These are phyloP conservation scores for Parathielavia appendiculata DNA, from an alignment of 495 filamentous ascomycete species.

Conservation along the genomic window DNA sequence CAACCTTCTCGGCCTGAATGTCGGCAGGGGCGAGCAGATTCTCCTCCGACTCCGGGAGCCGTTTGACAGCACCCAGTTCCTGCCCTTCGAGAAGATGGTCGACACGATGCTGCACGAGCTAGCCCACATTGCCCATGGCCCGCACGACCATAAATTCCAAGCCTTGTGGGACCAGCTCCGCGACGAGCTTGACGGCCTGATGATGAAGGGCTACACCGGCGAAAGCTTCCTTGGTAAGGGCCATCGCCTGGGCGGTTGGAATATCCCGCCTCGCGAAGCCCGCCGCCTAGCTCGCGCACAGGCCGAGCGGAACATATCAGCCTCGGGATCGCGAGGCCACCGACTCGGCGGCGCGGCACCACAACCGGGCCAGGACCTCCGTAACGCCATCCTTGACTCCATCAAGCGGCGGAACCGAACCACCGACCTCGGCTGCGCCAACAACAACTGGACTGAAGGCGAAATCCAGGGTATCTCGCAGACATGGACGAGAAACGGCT, in stretches of 20 bases:
- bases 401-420: constrained; percentile 56
- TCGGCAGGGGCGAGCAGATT: constrained; percentile 70
- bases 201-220: constrained; percentile 80
- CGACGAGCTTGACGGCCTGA: constrained; percentile 71
- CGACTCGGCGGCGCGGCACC: constrained; percentile 63
- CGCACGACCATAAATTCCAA: constrained; percentile 79
- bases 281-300: constrained; percentile 66
- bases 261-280: constrained; percentile 67
- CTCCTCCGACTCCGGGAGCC: constrained; percentile 78
- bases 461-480: constrained; percentile 59
- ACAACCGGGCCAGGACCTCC: constrained; percentile 62
- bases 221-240: constrained; percentile 82
- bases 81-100: constrained; percentile 70
- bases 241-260: constrained; percentile 56
- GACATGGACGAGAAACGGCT: constrained; percentile 65
- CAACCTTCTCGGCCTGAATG: constrained; percentile 76
- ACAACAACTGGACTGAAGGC: constrained; percentile 53
- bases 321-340: constrained; percentile 62
- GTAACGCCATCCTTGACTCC: constrained; percentile 68
- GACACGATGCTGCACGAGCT: constrained; percentile 98
- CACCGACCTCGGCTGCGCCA: constrained; percentile 65
- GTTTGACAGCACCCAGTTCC: constrained; percentile 68
- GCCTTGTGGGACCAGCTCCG: constrained; percentile 82
- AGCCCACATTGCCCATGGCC: constrained; percentile 77
- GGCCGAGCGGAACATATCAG: constrained; percentile 64